Base-by-base conservation (phyloP, 1,284 basidiomycete species). In the Malassezia pachydermatis region DNA sequence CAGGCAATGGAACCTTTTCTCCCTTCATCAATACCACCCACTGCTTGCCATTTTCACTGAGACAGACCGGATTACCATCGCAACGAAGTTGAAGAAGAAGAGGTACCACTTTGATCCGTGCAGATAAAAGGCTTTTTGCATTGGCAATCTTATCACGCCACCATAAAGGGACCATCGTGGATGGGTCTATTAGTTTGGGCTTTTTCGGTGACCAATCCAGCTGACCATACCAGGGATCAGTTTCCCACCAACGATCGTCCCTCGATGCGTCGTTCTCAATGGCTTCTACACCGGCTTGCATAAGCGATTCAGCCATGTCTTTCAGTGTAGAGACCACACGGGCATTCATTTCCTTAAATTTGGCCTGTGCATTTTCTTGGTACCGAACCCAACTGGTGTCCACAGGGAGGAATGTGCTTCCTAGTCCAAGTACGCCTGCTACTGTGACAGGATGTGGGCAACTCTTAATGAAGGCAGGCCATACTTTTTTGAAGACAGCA, bases 381-480 rank as follows among this genome's bases (percentile, higher is more conserved):
- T 96, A 98, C 22, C 76, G 74, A 55, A 86, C 80, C 94, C 94
- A 98, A 46, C 80, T 77, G 60, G 88, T 77, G 67, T 96, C 85
- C 33, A 98, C 87, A 0, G 88, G 84, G 30, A 99, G 76, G 60
- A 96, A 86, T 36, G 86, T 83, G 38, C 83, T 88, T 1, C 88
- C 87, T 86, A 98, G 95, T 1, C 81, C 82, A 40, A 94, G 75
- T 16, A 94, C 80, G 8, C 94, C 92, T 0, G 89, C 84, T 64
- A 94, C 90, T 2, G 87, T 86, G 1, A 87, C 89, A 0, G 92
- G 92, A 72, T 86, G 88, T 0, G 90, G 89, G 70, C 92, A 99
- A 1, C 81, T 81, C 17, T 76, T 67, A 32, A 88, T 76, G 70
- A 94, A 99, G 0, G 81, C 78, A 0, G 90, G 88, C n/a, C 95